Base-by-base conservation (phyloP, 441 rosid genomes). In the Hura crepitans region DNA sequence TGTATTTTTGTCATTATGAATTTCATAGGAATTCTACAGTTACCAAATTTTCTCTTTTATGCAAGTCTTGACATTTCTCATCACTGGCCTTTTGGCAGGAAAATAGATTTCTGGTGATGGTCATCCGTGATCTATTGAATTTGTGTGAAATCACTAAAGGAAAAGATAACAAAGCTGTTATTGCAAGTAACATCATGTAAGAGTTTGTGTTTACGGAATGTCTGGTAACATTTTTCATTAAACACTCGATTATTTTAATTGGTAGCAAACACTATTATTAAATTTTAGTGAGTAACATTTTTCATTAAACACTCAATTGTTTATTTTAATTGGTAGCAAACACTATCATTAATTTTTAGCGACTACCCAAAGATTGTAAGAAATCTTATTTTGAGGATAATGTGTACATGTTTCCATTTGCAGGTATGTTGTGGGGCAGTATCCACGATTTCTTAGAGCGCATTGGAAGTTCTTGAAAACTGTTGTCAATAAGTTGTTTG, bases 381-480 rank as follows among this genome's bases (percentile, higher is more conserved):
- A 11, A 27, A 39, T 2, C 33, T 31, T 5, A 25, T 17, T 17
- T 10, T 43, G 35, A 23, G 27, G n/a, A 17, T 27, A 37, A 35
- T 37, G 8, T 35, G 2, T 49, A 10, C 11, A 15, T 53, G 4
- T 57, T 60, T 55, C 18, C 64, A 35, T 72, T 69, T 56, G 62
- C 84, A 96, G 99, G 99, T 96, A 96, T 81, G 99, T 96, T 46
- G 99, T 96, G 75, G 99, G 99, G 35, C 99, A 96, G 81, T 96
- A 93, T 79, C 99, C 99, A 62, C 88, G 99, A 79, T 96, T 96
- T 82, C 88, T 96, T 64, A 89, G 99, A 80, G 98, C 99, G n/a
- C 98, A 96, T 62, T 96, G 98, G 98, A 96, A 96, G 82, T 96
- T 96, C 75, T 76, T 93, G 82, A 96, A 96, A 83, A 96, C 99